Base-by-base conservation (phyloP, 2,329 filamentous ascomycete species). In the Penicillium aurantiogriseum region DNA sequence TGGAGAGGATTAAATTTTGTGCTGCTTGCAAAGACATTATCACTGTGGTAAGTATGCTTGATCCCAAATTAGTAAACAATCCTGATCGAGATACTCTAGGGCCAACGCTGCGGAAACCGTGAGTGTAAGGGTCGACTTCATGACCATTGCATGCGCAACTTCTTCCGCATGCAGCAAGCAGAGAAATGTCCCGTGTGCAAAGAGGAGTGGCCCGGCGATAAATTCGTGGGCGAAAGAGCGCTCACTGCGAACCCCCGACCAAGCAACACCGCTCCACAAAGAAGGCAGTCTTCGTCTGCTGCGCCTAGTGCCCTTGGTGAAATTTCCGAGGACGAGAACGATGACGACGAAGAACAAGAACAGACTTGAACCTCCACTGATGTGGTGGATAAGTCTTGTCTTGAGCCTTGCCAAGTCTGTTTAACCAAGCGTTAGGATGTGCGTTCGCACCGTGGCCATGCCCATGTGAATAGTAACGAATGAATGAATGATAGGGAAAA, bases 11-110 rank as follows among this genome's bases (percentile, higher is more conserved):
- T 71, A 96, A 94, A 76, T 85, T 87, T 61, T 99, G 94, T 72
- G 85, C 89, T 69, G 92, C 90, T 0, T 99, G 94, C 75, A 89
- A 86, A 73, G 92, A 96, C 63, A 88, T 97, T 60, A 85, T 97
- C 40, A 99, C 93, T 0, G 79, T 89, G 62, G 83, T 83, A 69
- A 63, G 76, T 73, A 35, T 50, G 10, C n/a, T n/a, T 15, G 1
- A n/a, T 42, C 19, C 35, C 11, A 47, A 15, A 23, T 58, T 38
- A 31, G 48, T 36, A 17, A 27, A 38, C 42, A 15, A n/a, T 43
- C 5, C 58, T 63, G 42, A 56, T 47, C 36, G 39, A 42, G 50
- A 45, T 25, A 10, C 21, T 39, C 5, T 56, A 82, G 80, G 92
- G 92, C 0, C 84, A 92, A 80, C 83, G 92, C 54, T 96, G 92